A percentile compares a stretch with the other conserved stretches of the same genome.
phyloP scores from a whole-genome alignment of 2,329 filamentous ascomycete species.

The Hypoxylon sp. region DNA sequence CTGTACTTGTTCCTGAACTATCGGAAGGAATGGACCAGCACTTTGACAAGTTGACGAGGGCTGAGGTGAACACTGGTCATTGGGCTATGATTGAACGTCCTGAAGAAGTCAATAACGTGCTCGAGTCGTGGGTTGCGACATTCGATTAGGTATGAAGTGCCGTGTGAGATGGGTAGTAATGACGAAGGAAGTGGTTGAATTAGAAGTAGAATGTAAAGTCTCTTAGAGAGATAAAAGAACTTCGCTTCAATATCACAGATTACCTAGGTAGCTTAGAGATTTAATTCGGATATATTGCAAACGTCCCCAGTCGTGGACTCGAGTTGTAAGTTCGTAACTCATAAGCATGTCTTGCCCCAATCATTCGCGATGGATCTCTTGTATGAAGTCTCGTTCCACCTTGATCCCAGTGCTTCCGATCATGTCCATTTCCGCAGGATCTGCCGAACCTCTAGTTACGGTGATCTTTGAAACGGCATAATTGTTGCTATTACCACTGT shows the following conservation, averaged over 20 bases:
- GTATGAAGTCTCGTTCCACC: slow-evolving; percentile 37
- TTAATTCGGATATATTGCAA: neutral
- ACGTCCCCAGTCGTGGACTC: neutral
- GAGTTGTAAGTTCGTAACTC: neutral
- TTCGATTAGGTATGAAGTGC: slow-evolving; percentile 14
- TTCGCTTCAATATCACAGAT: neutral
- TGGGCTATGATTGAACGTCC: slow-evolving; percentile 28
- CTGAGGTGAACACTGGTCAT: slow-evolving; percentile 23
- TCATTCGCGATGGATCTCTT: slow-evolving; percentile 34
- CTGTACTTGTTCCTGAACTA: slow-evolving; percentile 71
- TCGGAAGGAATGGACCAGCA: slow-evolving; percentile 70
- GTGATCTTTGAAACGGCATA: slow-evolving; percentile 34
- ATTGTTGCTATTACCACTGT: slow-evolving; percentile 18
- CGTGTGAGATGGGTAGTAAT: neutral
- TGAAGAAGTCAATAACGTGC: slow-evolving; percentile 14
- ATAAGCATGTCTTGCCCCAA: neutral
- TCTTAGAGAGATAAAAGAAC: neutral
- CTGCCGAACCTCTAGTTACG: slow-evolving; percentile 17
- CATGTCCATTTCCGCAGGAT: slow-evolving; percentile 27
- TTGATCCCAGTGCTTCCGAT: slow-evolving; percentile 32
- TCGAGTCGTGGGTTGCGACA: slow-evolving; percentile 22
- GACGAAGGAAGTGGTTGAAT: neutral
- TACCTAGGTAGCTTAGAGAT: neutral
- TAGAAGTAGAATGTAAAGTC: neutral
- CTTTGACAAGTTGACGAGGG: slow-evolving; percentile 60